A percentile compares a stretch with the other conserved stretches of the same genome.
These are phyloP conservation scores for Fraxinus cuspidata DNA, from an alignment of 257 asterid genomes.

Conservation along the genomic window DNA sequence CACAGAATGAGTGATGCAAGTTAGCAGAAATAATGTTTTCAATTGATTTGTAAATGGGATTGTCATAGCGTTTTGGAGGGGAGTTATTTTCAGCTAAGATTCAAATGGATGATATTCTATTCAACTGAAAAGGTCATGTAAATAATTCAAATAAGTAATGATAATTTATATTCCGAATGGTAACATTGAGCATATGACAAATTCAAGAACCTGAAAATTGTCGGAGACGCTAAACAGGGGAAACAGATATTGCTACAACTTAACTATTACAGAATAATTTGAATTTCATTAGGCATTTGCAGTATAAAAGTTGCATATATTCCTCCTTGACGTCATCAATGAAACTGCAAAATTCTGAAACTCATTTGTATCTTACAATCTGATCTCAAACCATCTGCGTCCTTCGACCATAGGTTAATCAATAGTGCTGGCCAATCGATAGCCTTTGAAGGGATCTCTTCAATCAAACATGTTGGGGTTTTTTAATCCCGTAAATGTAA, in stretches of 20 bases:
- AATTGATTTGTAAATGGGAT: conserved; percentile 6
- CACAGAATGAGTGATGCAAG: conserved; percentile 27
- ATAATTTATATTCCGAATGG: neutral
- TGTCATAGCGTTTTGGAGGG: conserved; percentile 22
- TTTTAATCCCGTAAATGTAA: too few relatives aligned
- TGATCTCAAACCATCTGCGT: neutral
- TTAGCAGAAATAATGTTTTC: conserved; percentile 31
- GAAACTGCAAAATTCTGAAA: neutral
- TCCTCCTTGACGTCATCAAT: neutral
- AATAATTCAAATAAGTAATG: neutral
- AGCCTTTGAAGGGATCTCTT: neutral
- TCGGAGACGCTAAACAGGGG: neutral
- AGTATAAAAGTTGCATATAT: neutral
- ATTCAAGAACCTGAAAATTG: neutral
- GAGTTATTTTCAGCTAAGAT: conserved; percentile 19
- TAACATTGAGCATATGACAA: neutral
- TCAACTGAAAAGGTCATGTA: neutral
- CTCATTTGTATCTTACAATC: neutral
- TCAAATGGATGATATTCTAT: neutral
- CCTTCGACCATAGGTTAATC: neutral
- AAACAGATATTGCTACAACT: neutral
- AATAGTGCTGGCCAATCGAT: neutral
- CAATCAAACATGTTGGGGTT: too few relatives aligned
- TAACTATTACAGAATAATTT: neutral
- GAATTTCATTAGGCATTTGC: neutral